These are phyloP conservation scores for Coemansia sp. DNA, from an alignment of 192 early-diverging fungal species.

Conservation along the genomic window DNA sequence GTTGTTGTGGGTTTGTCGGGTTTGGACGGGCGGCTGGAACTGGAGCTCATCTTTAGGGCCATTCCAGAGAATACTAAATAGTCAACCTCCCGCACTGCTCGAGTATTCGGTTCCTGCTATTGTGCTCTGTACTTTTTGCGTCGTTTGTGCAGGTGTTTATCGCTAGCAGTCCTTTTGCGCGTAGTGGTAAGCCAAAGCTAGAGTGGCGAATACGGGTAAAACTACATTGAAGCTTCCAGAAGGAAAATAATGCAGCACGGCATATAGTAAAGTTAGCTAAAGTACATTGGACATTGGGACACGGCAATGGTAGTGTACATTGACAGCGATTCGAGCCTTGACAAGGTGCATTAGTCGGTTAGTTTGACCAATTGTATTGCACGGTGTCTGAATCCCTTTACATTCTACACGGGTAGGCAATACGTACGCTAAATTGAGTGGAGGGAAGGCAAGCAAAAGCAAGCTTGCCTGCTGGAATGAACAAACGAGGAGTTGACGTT, in stretches of 20 bases:
- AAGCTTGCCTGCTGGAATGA: not conserved
- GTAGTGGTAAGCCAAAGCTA: not conserved
- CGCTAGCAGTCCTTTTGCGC: not conserved
- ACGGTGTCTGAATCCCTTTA: not conserved
- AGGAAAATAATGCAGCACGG: not conserved
- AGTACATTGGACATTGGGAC: not conserved
- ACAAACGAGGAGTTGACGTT: not conserved
- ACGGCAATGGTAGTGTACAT: too few relatives aligned
- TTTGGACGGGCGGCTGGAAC: constrained; percentile 1
- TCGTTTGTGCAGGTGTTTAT: not conserved
- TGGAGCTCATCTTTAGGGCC: constrained; percentile 15
- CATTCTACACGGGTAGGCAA: not conserved
- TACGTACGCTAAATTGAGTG: constrained; percentile 9
- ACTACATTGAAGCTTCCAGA: not conserved
- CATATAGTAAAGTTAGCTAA: not conserved
- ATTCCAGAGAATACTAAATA: not conserved
- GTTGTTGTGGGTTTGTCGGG: not conserved
- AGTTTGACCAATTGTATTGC: not conserved
- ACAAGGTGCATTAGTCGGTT: too few relatives aligned
- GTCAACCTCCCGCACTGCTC: not conserved
- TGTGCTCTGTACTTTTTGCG: not conserved
- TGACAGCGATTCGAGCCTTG: too few relatives aligned
- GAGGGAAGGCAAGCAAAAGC: not conserved
- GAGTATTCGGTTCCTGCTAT: not conserved
- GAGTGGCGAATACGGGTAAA: not conserved